phyloP scores from a whole-genome alignment of 352 stramenopile species.

The Globisporangium nunn region DNA sequence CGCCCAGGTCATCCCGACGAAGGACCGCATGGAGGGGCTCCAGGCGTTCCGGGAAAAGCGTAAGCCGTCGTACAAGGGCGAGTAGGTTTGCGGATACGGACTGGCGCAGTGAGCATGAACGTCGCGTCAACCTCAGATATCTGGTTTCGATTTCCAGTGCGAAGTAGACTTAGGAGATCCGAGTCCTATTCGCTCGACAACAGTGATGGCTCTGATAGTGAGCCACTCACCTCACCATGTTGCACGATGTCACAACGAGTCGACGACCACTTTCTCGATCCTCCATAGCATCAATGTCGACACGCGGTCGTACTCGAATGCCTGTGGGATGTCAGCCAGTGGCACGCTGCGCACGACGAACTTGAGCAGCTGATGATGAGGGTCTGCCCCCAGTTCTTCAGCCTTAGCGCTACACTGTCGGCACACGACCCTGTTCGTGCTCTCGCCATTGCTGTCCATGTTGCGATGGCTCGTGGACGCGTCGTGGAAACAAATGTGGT shows the following conservation, averaged over 20 bases:
- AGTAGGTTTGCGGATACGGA: neutral
- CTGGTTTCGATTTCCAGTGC: too few species aligned
- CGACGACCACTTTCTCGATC: slow-evolving; percentile 26
- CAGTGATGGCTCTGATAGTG: too few species aligned
- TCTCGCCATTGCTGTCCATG: neutral
- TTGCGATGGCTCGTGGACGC: neutral
- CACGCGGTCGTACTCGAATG: slow-evolving; percentile 37
- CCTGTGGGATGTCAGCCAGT: slow-evolving; percentile 19
- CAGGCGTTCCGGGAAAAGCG: slow-evolving; percentile 90
- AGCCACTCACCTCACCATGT: too few species aligned
- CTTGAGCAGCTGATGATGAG: neutral
- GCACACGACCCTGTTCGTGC: slow-evolving; percentile 26
- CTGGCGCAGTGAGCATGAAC: too few species aligned
- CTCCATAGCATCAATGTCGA: slow-evolving; percentile 41
- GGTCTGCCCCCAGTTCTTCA: neutral
- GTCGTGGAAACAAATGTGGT: slow-evolving; percentile 32
- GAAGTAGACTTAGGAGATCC: too few species aligned
- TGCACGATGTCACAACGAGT: neutral
- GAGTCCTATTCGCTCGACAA: too few species aligned
- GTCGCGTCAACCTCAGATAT: too few species aligned
- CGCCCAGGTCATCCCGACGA: slow-evolving; percentile 85
- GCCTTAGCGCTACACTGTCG: slow-evolving; percentile 6
- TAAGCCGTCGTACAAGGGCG: slow-evolving; percentile 64
- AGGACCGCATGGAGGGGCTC: slow-evolving; percentile 91
- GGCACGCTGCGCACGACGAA: slow-evolving; percentile 25